A percentile compares a stretch with the other conserved stretches of the same genome.
Conservation (phyloP, 2,329 filamentous ascomycete species). For the Aspergillus piperis region DNA sequence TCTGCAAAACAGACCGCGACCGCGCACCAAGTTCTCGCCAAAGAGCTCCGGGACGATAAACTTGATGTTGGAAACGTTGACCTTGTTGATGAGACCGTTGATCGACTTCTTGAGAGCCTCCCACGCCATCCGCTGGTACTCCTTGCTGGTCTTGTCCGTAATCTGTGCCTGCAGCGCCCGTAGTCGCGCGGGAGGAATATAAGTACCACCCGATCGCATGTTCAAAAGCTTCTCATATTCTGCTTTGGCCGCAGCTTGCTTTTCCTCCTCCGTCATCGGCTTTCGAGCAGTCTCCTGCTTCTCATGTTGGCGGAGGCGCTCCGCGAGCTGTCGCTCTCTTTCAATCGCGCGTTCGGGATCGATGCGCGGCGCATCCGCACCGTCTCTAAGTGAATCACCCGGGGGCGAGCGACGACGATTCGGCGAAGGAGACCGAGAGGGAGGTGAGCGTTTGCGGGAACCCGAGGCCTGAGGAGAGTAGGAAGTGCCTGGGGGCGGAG, state of each 20-base stretch:
- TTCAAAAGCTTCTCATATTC: conserved; percentile 91
- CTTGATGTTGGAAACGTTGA: conserved; percentile 98
- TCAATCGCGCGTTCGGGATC: conserved; percentile 53
- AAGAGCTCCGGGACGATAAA: conserved; percentile 95
- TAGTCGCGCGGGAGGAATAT: conserved; percentile 89
- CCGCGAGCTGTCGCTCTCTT: conserved; percentile 53
- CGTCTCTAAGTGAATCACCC: conserved; percentile 34
- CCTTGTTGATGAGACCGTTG: conserved; percentile 98
- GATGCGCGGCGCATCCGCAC: conserved; percentile 49
- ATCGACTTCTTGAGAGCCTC: conserved; percentile 98
- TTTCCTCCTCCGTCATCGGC: conserved; percentile 72
- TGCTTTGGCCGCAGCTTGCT: conserved; percentile 83
- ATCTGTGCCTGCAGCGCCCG: conserved; percentile 94
- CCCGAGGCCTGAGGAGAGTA: conserved; percentile 51
- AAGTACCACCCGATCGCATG: conserved; percentile 92
- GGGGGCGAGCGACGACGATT: conserved; percentile 53
- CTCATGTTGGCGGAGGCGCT: conserved; percentile 56
- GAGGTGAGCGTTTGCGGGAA: conserved; percentile 60
- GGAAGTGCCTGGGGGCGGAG: conserved; percentile 53
- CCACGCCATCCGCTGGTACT: conserved; percentile 99
- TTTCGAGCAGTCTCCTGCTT: conserved; percentile 51
- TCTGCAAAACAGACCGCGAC: conserved; percentile 87
- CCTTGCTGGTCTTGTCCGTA: conserved; percentile 92
- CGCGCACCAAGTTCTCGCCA: conserved; percentile 87
- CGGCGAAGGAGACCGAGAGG: conserved; percentile 56